Base-by-base conservation (phyloP, 2,329 filamentous ascomycete species). In the Alternaria incomplexa region DNA sequence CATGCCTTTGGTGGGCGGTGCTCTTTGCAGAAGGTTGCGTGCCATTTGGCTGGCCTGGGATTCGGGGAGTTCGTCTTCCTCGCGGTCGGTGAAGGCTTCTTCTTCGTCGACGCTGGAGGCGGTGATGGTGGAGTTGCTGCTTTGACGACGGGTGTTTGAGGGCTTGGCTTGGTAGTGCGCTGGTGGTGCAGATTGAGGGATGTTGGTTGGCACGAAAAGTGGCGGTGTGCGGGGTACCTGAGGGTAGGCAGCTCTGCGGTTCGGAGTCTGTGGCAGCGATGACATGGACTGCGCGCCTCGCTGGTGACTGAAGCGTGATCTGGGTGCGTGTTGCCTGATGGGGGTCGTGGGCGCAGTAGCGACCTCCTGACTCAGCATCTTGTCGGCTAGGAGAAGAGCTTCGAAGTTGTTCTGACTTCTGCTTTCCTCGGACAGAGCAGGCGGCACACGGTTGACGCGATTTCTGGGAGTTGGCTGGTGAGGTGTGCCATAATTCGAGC, bases 261-360 rank as follows among this genome's bases (percentile, higher is more conserved):
- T 82, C 10, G 93, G 93, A 3, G 93, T 97, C 6, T 89, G 89
- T 8, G 93, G 93, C 6, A 97, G 83, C 1, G 93, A 96, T 1
- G 93, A 96, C 77, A 97, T 84, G 47, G 93, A 96, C 77, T 96
- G 93, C 28, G 90, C 88, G 62, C 90, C 92, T 69, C 93, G 89
- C 17, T 86, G 88, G 77, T 97, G 93, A 59, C 88, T 88, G 58
- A 86, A 82, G 55, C 82, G 62, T 77, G 85, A 73, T 83, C 85
- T 78, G 80, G 85, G 63, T 78, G 83, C 25, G 77, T 82, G 66
- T 20, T 66, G 58, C 81, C 86, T 77, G 23, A 84, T 82, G 0
- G 92, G 91, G 0, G 91, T 94, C 0, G 91, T 89, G 1, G 91
- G 90, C 1, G 91, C 90, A 70, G 90, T 93, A 66, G 88, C 88